A percentile compares a stretch with the other conserved stretches of the same genome.
Conservation (phyloP, 305 asterid genomes). For the Andrographis paniculata region DNA sequence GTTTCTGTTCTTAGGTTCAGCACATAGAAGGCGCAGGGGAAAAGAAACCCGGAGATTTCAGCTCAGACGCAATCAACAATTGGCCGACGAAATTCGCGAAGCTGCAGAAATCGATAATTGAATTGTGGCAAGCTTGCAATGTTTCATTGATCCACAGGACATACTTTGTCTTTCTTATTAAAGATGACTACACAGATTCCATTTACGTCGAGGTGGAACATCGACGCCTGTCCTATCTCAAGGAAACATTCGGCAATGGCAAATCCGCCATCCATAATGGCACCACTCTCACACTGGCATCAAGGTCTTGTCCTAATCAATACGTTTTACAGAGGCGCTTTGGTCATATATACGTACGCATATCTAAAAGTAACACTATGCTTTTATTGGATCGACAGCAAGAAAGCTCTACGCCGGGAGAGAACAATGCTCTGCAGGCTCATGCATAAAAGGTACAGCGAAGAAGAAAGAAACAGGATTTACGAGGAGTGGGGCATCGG, state of each 20-base stretch:
- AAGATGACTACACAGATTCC: slow-evolving; percentile 72
- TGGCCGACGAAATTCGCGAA: slow-evolving; percentile 75
- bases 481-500: slow-evolving; percentile 74
- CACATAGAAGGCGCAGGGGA: slow-evolving; percentile 24
- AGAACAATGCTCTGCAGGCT: slow-evolving; percentile 69
- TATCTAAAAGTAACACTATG: no score
- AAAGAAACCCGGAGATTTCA: slow-evolving; percentile 32
- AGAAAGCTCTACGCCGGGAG: slow-evolving; percentile 67
- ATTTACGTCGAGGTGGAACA: slow-evolving; percentile 90
- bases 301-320: slow-evolving; percentile 44
- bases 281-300: slow-evolving; percentile 51
- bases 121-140: slow-evolving; percentile 83
- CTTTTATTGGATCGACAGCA: slow-evolving; percentile 37
- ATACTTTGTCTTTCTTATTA: slow-evolving; percentile 79
- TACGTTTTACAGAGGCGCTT: no score
- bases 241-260: slow-evolving; percentile 60
- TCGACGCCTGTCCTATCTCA: slow-evolving; percentile 71
- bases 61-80: slow-evolving; percentile 37
- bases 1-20: slow-evolving; percentile 24
- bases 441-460: slow-evolving; percentile 46
- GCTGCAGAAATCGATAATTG: slow-evolving; percentile 54
- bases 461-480: slow-evolving; percentile 45
- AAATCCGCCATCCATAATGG: slow-evolving; percentile 57
- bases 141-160: slow-evolving; percentile 83
- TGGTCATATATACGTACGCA: no score